Percentiles rank a stretch among this genome's conserved stretches.
Evolutionary conservation across 2,329 filamentous ascomycete genomes (phyloP).

Genomic region (Chaetomium sp.): DNA sequence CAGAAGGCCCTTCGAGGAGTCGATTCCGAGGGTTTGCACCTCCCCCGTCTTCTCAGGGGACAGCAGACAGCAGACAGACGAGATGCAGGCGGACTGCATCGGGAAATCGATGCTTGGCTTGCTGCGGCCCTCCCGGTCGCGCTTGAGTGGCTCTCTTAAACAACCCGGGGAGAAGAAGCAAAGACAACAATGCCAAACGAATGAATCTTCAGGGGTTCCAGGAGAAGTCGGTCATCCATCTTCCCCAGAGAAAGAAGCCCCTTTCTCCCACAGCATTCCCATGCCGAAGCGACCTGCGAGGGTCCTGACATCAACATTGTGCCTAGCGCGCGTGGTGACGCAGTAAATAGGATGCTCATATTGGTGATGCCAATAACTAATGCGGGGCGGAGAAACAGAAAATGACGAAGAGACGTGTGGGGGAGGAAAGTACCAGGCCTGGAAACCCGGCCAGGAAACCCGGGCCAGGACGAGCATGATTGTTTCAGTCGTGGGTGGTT

Average conservation of each 20-base stretch:
- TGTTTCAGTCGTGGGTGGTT: slow-evolving; percentile 25
- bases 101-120: slow-evolving; percentile 30
- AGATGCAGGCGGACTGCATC: slow-evolving; percentile 15
- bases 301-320: neutral
- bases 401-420: slow-evolving; percentile 8
- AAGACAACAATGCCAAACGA: slow-evolving; percentile 14
- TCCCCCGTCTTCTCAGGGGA: neutral
- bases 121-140: slow-evolving; percentile 27
- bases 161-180: slow-evolving; percentile 26
- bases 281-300: neutral
- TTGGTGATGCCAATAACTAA: neutral
- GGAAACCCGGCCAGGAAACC: slow-evolving; percentile 18
- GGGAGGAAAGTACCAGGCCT: slow-evolving; percentile 21
- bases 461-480: slow-evolving; percentile 19
- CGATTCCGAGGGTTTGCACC: neutral
- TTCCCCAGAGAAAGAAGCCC: neutral
- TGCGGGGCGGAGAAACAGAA: neutral
- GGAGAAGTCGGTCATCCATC: neutral
- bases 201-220: slow-evolving; percentile 22
- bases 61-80: neutral
- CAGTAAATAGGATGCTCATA: neutral
- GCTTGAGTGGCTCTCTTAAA: slow-evolving; percentile 17
- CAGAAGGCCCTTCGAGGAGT: neutral
- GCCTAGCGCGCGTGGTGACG: neutral
- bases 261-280: neutral